Conservation (phyloP, 495 filamentous ascomycete genomes). For the Jackrogersella multiformis region DNA sequence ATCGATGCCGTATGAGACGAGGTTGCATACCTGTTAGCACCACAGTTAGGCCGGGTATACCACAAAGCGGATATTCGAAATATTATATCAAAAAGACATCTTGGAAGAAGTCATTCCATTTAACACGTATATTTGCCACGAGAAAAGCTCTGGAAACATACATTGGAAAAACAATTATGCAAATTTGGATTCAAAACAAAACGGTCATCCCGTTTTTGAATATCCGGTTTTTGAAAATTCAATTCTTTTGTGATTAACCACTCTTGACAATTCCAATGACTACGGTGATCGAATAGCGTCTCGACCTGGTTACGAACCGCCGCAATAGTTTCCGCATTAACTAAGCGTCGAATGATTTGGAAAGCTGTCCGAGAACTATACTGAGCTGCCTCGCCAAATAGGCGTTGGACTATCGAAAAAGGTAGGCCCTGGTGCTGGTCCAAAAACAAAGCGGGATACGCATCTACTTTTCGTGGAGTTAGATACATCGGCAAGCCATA, state of each 20-base stretch:
- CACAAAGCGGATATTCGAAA: too few relatives aligned
- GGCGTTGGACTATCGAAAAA: neutral
- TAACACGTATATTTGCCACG: neutral
- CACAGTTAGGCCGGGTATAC: neutral
- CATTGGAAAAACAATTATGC: neutral
- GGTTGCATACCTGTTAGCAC: neutral
- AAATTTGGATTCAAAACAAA: neutral
- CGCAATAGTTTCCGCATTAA: neutral
- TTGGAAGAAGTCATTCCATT: neutral
- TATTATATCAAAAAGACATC: neutral
- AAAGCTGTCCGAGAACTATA: neutral
- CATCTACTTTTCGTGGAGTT: neutral
- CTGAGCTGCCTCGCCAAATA: neutral
- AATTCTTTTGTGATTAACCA: neutral
- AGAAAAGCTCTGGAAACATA: neutral
- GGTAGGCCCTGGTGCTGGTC: neutral
- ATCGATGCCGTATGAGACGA: conserved; percentile 13
- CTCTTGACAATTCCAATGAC: neutral
- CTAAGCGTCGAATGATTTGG: neutral
- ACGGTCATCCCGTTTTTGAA: neutral
- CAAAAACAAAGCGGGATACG: neutral
- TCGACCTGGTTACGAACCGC: neutral
- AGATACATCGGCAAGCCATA: neutral
- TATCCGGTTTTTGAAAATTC: neutral
- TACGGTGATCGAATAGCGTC: neutral